A percentile compares a stretch with the other conserved stretches of the same genome.
These are phyloP conservation scores for Beauveria pseudobassiana DNA, from an alignment of 2,329 filamentous ascomycete species.

Conservation along the genomic window DNA sequence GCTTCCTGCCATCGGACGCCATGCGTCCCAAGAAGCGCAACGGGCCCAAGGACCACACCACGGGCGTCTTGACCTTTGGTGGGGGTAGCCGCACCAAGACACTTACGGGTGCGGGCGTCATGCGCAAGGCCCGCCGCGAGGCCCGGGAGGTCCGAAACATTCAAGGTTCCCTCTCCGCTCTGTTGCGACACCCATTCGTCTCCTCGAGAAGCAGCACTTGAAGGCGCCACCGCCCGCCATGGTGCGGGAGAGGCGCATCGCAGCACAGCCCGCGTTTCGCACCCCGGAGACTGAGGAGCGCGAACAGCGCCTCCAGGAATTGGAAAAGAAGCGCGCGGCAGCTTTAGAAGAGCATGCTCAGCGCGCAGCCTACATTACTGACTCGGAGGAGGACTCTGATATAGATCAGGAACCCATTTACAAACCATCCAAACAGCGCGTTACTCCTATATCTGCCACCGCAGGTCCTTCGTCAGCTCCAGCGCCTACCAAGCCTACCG, in stretches of 20 bases:
- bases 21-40: conserved; percentile 25
- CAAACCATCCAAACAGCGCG: not conserved
- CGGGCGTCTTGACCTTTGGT: conserved; percentile 35
- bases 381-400: conserved; percentile 29
- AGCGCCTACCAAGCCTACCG: not conserved
- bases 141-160: conserved; percentile 44
- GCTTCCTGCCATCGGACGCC: conserved; percentile 33
- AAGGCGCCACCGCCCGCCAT: conserved; percentile 44
- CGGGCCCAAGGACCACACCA: conserved; percentile 18
- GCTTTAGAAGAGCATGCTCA: conserved; percentile 25
- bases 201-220: conserved; percentile 25
- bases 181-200: conserved; percentile 22
- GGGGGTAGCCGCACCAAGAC: conserved; percentile 45
- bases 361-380: conserved; percentile 32
- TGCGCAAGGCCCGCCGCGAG: conserved; percentile 50
- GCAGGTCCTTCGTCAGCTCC: conserved; percentile 4
- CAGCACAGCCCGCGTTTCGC: conserved; percentile 29
- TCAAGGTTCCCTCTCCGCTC: conserved; percentile 38
- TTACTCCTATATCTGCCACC: not conserved
- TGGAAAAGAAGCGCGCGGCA: conserved; percentile 17
- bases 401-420: conserved; percentile 9
- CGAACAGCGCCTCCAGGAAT: conserved; percentile 16
- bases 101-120: conserved; percentile 42
- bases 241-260: conserved; percentile 44
- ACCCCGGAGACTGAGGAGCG: conserved; percentile 17